Evolutionary conservation across 1,284 basidiomycete genomes (phyloP).

Genomic region (Trichosporon faecale): DNA sequence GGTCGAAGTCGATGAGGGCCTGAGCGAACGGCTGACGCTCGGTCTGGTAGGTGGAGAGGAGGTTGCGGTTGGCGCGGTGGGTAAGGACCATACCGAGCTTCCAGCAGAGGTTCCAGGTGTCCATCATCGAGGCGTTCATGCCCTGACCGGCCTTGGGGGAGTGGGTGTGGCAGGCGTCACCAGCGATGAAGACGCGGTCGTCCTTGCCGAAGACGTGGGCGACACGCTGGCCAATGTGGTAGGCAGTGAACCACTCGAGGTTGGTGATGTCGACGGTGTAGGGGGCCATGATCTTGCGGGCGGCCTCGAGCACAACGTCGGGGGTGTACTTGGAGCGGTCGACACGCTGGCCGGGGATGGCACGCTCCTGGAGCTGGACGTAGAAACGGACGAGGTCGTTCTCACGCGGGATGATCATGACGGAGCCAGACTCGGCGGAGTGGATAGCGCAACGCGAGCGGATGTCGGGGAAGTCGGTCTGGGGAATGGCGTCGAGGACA

Average conservation of each 20-base stretch:
- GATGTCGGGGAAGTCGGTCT: conserved; percentile 30
- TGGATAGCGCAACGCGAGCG: conserved; percentile 28
- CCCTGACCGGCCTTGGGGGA: conserved; percentile 45
- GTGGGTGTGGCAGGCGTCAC: conserved; percentile 47
- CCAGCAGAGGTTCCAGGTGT: conserved; percentile 53
- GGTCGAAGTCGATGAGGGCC: conserved; percentile 42
- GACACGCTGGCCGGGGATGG: conserved; percentile 23
- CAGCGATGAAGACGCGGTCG: conserved; percentile 42
- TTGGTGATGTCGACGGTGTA: conserved; percentile 40
- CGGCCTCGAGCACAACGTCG: conserved; percentile 38
- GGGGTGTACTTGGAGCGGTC: conserved; percentile 33
- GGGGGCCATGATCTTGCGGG: conserved; percentile 40
- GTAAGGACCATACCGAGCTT: conserved; percentile 56
- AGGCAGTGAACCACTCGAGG: conserved; percentile 47
- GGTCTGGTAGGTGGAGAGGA: conserved; percentile 54
- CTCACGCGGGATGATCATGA: conserved; percentile 30
- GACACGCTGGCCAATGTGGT: conserved; percentile 47
- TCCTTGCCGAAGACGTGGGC: conserved; percentile 25
- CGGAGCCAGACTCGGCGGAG: conserved; percentile 24
- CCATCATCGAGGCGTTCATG: conserved; percentile 43
- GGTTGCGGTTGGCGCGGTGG: conserved; percentile 44
- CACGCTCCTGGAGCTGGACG: conserved; percentile 24
- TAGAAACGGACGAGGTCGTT: conserved; percentile 29
- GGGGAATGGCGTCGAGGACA: conserved; percentile 28
- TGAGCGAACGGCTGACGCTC: conserved; percentile 49